Evolutionary conservation across 2,329 filamentous ascomycete genomes (phyloP), one percentile per base, ranked within the genome.

Genomic region (Fusarium odoratissimum): DNA sequence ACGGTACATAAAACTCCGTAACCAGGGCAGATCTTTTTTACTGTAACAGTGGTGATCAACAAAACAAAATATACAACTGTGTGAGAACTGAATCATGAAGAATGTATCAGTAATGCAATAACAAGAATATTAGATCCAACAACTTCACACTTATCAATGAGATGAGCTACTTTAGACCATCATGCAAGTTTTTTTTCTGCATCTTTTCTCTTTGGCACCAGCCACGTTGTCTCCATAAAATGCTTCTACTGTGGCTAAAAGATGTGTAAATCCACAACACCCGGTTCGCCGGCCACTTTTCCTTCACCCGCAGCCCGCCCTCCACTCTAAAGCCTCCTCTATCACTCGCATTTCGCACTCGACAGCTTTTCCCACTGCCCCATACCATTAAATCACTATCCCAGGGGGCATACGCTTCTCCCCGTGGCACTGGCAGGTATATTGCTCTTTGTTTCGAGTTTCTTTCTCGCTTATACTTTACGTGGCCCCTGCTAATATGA

Each of bases 261-360:
- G 37, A 42, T 28, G 58, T 69, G 51, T 69, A 74, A 76, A 73
- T 76, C 74, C 66, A 76, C 48, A 62, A 58, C 54, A 58, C 52
- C 73, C 60, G 63, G 74, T 75, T 76, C 74, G 74, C 69, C 71
- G 71, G 66, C 69, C 69, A 75, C 71, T 67, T 75, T 75, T 75
- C 60, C 71, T 63, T 68, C 71, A 45, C 57, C 63, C 45, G 58
- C 61, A 72, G 62, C 59, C 51, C 44, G 35, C 66, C 58, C 67
- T 72, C 62, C 61, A 65, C 58, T 60, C 42, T 42, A 44, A 67
- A 73, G 71, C 71, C 71, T 74, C 67, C 63, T 74, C 71, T 60
- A 59, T 70, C 65, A 70, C 72, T 73, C 38, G 64, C 71, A 51
- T 71, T 61, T 52, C 40, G 42, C 60, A 55, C 59, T 58, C 67